Evolutionary conservation across 2,329 filamentous ascomycete species (phyloP).

Genomic region (Aspergillus sp.): DNA sequence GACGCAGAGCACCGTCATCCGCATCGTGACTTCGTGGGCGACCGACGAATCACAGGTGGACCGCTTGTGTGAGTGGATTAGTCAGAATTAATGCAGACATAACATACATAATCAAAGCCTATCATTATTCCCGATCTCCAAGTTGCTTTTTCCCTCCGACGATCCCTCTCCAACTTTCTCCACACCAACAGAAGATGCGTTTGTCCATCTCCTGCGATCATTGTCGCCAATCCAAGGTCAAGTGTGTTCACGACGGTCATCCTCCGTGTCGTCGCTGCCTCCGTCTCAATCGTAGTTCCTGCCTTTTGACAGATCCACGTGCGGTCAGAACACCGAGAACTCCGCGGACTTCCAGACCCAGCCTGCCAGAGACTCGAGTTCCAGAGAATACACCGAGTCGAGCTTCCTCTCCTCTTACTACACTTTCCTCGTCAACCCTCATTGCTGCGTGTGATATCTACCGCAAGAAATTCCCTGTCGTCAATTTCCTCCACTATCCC

Average conservation of each 20-base stretch:
- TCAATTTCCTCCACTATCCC: conserved; percentile 44
- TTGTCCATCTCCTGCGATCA: conserved; percentile 42
- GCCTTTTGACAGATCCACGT: conserved; percentile 37
- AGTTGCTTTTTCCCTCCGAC: neutral
- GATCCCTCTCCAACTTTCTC: conserved; percentile 7
- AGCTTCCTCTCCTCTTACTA: conserved; percentile 26
- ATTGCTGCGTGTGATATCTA: conserved; percentile 42
- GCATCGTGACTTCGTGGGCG: conserved; percentile 58
- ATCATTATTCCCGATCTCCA: neutral
- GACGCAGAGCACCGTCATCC: conserved; percentile 46
- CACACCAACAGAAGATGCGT: conserved; percentile 29
- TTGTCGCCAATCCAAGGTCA: conserved; percentile 43
- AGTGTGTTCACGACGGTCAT: conserved; percentile 40
- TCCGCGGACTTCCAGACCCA: neutral
- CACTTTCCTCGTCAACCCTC: conserved; percentile 33
- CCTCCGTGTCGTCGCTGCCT: conserved; percentile 41
- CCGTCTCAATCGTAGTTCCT: conserved; percentile 29
- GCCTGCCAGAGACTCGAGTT: neutral
- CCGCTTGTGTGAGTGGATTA: conserved; percentile 27
- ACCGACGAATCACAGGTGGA: conserved; percentile 52
- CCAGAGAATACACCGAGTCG: neutral
- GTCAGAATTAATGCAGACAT: neutral
- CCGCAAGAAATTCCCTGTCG: conserved; percentile 42
- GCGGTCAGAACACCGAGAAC: conserved; percentile 19
- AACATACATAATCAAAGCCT: neutral